Evolutionary conservation across 352 stramenopile species (phyloP).

Genomic region (Hyphochytrium catenoides): DNA sequence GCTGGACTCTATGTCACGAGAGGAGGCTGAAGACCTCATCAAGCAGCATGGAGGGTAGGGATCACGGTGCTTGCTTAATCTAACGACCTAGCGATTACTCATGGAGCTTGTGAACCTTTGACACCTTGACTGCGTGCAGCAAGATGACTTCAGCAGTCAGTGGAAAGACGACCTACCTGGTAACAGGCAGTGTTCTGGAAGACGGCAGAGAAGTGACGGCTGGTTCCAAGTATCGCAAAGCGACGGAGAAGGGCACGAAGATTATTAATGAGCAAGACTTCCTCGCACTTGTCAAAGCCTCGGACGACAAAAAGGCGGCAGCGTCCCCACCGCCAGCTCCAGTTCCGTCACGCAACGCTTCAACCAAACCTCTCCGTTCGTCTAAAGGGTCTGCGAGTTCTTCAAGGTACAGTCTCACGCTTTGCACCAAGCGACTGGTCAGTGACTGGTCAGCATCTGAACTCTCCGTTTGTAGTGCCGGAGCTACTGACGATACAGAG

Average conservation of each 20-base stretch:
- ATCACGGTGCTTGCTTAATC: too few species aligned
- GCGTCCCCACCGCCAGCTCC: constrained; percentile 25
- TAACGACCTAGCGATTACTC: too few species aligned
- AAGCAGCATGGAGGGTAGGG: too few species aligned
- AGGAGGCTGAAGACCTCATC: too few species aligned
- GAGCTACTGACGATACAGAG: constrained; percentile 21
- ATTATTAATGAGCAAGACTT: constrained; percentile 61
- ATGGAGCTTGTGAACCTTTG: too few species aligned
- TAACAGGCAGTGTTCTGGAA: constrained; percentile 32
- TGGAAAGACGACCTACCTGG: constrained; percentile 42
- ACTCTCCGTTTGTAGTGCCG: not conserved
- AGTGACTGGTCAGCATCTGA: constrained; percentile 1
- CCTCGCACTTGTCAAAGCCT: constrained; percentile 19
- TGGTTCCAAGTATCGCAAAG: constrained; percentile 68
- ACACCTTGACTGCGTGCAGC: too few species aligned
- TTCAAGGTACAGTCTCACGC: constrained; percentile 10
- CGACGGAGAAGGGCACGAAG: constrained; percentile 33
- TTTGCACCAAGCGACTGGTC: constrained; percentile 3
- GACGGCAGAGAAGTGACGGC: constrained; percentile 26
- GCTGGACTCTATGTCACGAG: too few species aligned
- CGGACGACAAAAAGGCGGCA: constrained; percentile 27
- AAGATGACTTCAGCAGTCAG: constrained; percentile 28
- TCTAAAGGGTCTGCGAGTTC: not conserved
- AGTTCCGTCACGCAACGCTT: constrained; percentile 7
- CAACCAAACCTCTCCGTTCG: constrained; percentile 14